phyloP scores from a whole-genome alignment of 305 asterid genomes.

The Fraxinus baroniana region DNA sequence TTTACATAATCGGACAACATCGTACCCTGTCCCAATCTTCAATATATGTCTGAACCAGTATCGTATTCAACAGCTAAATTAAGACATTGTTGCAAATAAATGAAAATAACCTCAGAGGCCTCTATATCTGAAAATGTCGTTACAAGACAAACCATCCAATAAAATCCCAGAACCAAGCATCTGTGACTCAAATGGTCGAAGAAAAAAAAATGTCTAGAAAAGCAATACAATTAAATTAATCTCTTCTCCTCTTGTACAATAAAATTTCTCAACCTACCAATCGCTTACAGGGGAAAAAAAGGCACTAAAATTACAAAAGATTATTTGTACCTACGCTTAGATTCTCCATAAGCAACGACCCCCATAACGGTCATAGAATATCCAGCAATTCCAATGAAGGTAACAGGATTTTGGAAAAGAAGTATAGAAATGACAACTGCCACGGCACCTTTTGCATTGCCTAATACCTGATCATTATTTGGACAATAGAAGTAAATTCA shows the following conservation, averaged over 20 bases:
- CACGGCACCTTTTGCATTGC: conserved; percentile 94
- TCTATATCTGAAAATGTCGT: conserved; percentile 17
- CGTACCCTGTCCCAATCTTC: too few species aligned
- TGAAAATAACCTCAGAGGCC: conserved; percentile 22
- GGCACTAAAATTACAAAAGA: not conserved
- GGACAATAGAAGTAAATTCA: conserved; percentile 5
- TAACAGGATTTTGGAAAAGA: conserved; percentile 78
- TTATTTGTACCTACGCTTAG: conserved; percentile 74
- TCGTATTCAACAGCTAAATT: conserved; percentile 10
- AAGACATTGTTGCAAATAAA: conserved; percentile 4
- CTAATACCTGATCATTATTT: conserved; percentile 56
- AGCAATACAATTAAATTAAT: not conserved
- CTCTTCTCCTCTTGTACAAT: not conserved
- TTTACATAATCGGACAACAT: too few species aligned
- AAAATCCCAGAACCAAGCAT: not conserved
- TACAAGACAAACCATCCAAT: conserved; percentile 15
- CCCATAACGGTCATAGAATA: conserved; percentile 88
- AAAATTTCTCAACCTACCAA: not conserved
- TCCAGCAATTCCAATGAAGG: conserved; percentile 78
- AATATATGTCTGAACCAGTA: not conserved
- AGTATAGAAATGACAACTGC: conserved; percentile 90
- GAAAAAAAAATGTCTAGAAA: not conserved
- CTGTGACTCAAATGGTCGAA: not conserved
- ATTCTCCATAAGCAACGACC: conserved; percentile 84
- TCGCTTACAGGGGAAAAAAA: not conserved